phyloP scores from a whole-genome alignment of 495 filamentous ascomycete genomes.

The Glonium stellatum region DNA sequence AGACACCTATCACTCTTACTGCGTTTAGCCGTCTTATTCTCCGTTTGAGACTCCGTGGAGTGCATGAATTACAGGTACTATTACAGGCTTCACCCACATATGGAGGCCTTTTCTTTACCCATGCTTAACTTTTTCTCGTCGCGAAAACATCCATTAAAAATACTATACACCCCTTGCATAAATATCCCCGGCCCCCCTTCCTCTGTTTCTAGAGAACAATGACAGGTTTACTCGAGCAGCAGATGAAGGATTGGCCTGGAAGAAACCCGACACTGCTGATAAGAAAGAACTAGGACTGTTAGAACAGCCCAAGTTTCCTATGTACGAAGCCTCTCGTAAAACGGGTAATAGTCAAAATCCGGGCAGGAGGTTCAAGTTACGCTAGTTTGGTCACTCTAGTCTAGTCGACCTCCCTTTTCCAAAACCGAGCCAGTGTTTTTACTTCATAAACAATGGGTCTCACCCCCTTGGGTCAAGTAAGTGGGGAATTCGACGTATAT shows the following conservation, averaged over 20 bases:
- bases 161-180: background rate
- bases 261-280: background rate
- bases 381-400: conserved; percentile 16
- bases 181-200: background rate
- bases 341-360: conserved; percentile 8
- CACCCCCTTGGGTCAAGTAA: conserved; percentile 18
- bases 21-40: background rate
- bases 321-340: background rate
- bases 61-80: background rate
- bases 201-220: background rate
- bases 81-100: background rate
- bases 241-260: background rate
- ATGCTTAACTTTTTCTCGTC: background rate
- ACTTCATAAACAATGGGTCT: conserved; percentile 23
- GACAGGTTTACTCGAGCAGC: background rate
- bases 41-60: background rate
- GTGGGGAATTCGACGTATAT: conserved; percentile 20
- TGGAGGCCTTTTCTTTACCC: background rate
- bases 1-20: background rate
- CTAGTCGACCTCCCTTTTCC: conserved; percentile 15
- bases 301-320: background rate
- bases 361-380: conserved; percentile 17
- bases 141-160: background rate
- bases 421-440: background rate
- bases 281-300: background rate